Percentiles rank a stretch among this genome's conserved stretches.
phyloP scores from a whole-genome alignment of 225 moss, liverwort and hornwort species.

The Pseudisothecium myosuroides region DNA sequence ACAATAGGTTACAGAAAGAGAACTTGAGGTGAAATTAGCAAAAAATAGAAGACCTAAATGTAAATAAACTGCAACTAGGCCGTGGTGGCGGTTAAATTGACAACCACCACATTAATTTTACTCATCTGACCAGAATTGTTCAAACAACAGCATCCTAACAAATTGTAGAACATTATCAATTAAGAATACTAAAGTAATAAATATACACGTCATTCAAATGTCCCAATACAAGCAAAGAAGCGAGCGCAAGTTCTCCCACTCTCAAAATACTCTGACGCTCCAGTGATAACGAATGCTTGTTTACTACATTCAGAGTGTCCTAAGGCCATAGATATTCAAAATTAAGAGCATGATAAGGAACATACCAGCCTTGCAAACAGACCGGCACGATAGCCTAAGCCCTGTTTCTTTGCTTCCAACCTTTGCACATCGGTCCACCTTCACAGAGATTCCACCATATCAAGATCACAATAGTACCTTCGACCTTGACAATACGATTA shows the following conservation, averaged over 20 bases:
- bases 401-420: conserved; percentile 70
- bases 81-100: neutral
- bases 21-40: neutral
- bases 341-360: neutral
- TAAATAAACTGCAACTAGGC: neutral
- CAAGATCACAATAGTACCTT: neutral
- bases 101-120: neutral
- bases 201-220: neutral
- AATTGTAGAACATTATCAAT: neutral
- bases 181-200: neutral
- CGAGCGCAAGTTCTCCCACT: neutral
- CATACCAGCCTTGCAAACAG: conserved; percentile 70
- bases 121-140: neutral
- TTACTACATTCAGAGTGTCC: neutral
- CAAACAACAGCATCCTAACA: neutral
- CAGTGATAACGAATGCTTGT: neutral
- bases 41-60: neutral
- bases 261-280: neutral
- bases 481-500: neutral
- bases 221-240: neutral
- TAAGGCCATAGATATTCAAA: neutral
- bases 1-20: neutral
- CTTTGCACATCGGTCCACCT: conserved; percentile 98
- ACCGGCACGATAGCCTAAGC: conserved; percentile 53
- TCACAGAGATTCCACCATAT: neutral